Conservation (phyloP, 768 basidiomycete genomes). For the Nidularia sp. region DNA sequence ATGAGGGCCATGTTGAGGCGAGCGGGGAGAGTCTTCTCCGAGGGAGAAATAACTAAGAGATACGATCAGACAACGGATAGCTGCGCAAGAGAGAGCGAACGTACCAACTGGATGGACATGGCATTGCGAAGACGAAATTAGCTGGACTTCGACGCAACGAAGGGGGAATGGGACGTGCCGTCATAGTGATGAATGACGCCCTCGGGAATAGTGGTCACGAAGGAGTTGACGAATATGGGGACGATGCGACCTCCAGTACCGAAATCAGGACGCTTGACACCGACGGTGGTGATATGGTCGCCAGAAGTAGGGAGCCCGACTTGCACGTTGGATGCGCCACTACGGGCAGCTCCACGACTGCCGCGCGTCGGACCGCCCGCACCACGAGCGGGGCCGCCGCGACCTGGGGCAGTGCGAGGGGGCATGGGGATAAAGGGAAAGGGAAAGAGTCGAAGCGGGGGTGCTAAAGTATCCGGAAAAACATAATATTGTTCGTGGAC, state of each 20-base stretch:
- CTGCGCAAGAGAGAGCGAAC: slow-evolving; percentile 13
- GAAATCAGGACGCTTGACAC: slow-evolving; percentile 65
- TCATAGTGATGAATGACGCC: slow-evolving; percentile 75
- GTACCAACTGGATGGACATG: slow-evolving; percentile 33
- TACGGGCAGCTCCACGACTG: slow-evolving; percentile 24
- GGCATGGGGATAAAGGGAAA: slow-evolving; percentile 27
- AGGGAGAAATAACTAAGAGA: slow-evolving; percentile 54
- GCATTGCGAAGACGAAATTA: not conserved
- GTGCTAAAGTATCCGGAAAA: not conserved
- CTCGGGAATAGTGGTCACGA: slow-evolving; percentile 56
- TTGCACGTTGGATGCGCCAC: slow-evolving; percentile 12
- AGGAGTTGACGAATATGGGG: slow-evolving; percentile 56
- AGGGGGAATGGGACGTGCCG: slow-evolving; percentile 37
- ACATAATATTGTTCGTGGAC: too few relatives aligned
- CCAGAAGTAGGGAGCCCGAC: slow-evolving; percentile 20
- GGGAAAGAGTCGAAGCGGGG: slow-evolving; percentile 1
- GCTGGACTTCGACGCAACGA: not conserved
- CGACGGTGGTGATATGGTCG: slow-evolving; percentile 47
- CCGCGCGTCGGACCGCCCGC: slow-evolving; percentile 23
- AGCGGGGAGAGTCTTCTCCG: slow-evolving; percentile 66
- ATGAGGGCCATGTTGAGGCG: slow-evolving; percentile 71
- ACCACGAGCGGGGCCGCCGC: slow-evolving; percentile 22
- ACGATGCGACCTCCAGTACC: slow-evolving; percentile 48
- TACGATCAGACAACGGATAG: not conserved
- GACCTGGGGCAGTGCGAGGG: slow-evolving; percentile 24